Evolutionary conservation across 371 early-diverging fungal genomes (phyloP).

Genomic region (Lichtheimia hyalospora): DNA sequence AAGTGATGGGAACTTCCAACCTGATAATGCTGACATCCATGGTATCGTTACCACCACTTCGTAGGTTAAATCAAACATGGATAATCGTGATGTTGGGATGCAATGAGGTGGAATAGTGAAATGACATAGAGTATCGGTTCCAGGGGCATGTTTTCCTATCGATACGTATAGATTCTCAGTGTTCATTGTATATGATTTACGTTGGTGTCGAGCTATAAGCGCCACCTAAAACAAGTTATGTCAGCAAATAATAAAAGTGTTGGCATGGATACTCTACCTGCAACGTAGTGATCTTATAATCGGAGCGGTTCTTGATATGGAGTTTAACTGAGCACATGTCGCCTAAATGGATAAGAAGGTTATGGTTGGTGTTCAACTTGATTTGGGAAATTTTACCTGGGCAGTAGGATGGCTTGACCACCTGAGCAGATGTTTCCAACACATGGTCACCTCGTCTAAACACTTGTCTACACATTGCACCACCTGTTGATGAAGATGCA

Average conservation of each 20-base stretch:
- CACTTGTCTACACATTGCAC: slow-evolving; percentile 14
- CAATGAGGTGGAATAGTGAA: slow-evolving; percentile 35
- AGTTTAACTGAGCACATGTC: slow-evolving; percentile 41
- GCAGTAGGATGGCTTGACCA: slow-evolving; percentile 39
- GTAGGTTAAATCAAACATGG: slow-evolving; percentile 30
- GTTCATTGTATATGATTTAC: slow-evolving; percentile 28
- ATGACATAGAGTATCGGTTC: slow-evolving; percentile 26
- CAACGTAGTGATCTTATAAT: slow-evolving; percentile 33
- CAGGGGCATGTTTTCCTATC: slow-evolving; percentile 22
- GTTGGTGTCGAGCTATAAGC: slow-evolving; percentile 1
- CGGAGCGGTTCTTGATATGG: slow-evolving; percentile 35
- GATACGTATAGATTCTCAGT: slow-evolving; percentile 31
- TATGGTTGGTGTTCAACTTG: background rate
- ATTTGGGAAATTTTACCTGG: slow-evolving; percentile 31
- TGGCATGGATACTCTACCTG: slow-evolving; percentile 19
- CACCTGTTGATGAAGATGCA: background rate
- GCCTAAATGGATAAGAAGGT: slow-evolving; percentile 20
- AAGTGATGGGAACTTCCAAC: slow-evolving; percentile 9
- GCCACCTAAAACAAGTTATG: slow-evolving; percentile 5
- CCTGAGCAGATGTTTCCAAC: slow-evolving; percentile 30
- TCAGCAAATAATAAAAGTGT: slow-evolving; percentile 3
- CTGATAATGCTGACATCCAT: background rate
- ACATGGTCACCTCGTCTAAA: slow-evolving; percentile 21
- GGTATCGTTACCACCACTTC: slow-evolving; percentile 37
- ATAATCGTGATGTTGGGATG: slow-evolving; percentile 30